Evolutionary conservation across 768 basidiomycete genomes (phyloP), one percentile per base, ranked within the genome.

Genomic region (Suillus paluster): DNA sequence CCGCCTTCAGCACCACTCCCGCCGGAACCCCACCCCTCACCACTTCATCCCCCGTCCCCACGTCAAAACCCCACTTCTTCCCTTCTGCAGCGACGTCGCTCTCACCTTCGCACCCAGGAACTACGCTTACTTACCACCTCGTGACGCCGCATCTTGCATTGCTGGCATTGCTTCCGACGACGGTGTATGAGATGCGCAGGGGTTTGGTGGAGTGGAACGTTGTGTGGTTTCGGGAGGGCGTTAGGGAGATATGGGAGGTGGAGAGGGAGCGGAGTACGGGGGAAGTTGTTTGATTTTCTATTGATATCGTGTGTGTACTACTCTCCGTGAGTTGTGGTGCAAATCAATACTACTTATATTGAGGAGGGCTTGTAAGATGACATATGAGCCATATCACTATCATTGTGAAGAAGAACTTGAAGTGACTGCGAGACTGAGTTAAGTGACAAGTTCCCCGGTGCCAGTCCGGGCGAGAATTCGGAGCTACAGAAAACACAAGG

Each of bases 191-290:
- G 58, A 82, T 84, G 63, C 82, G 89, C 58, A 80, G 91, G 19
- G 91, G 91, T 21, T 78, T 94, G 52, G 79, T 95, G 39, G 94
- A 95, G 70, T 94, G 90, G 75, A 95, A 95, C 68, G 88, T 95
- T 5, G 88, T 92, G 45, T 92, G 88, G 74, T 91, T 95, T 71
- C 76, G 93, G 67, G 88, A 88, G 72, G 93, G 93, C 0, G 84
- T 93, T 53, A 85, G 90, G 73, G 91, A 93, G 75, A 92, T 95
- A 45, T 89, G 88, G 67, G 84, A 87, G 53, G 85, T 92, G 10
- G 92, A 94, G 71, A 82, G 79, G 64, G 88, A 91, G 68, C 64
- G 72, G 44, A 69, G 69, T 45, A 66, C 66, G 53, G 72, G 70
- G 9, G 66, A 67, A 42, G 69, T 54, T 19, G 57, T 42, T 33